phyloP scores from a whole-genome alignment of 257 asterid species.

The Buddleja alternifolia region DNA sequence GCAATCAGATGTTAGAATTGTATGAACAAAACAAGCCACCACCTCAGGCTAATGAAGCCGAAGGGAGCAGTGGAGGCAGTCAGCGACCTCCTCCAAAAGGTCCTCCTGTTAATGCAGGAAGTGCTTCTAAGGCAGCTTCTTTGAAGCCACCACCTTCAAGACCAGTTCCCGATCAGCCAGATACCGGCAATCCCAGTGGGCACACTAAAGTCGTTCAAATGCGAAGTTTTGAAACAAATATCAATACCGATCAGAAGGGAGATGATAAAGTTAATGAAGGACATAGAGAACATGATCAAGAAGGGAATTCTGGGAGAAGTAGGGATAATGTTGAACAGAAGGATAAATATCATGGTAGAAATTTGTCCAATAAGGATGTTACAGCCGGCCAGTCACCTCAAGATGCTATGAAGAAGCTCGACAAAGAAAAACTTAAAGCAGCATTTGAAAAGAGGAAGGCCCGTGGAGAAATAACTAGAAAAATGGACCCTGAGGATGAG shows the following conservation, averaged over 20 bases:
- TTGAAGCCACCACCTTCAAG: slow-evolving; percentile 39
- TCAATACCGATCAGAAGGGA: not conserved
- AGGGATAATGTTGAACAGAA: slow-evolving; percentile 47
- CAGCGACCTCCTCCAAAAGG: slow-evolving; percentile 46
- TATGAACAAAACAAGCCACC: slow-evolving; percentile 31
- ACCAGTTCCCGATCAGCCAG: slow-evolving; percentile 26
- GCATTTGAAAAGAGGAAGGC: slow-evolving; percentile 61
- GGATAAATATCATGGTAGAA: slow-evolving; percentile 43
- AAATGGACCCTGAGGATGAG: slow-evolving; percentile 57
- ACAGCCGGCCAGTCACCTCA: slow-evolving; percentile 45
- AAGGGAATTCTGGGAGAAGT: slow-evolving; percentile 35
- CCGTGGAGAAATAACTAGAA: slow-evolving; percentile 52
- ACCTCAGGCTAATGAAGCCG: slow-evolving; percentile 60
- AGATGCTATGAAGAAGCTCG: slow-evolving; percentile 48
- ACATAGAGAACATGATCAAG: slow-evolving; percentile 14
- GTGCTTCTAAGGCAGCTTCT: slow-evolving; percentile 36
- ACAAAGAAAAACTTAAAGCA: slow-evolving; percentile 69
- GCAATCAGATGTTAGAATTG: slow-evolving; percentile 20
- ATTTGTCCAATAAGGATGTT: slow-evolving; percentile 35
- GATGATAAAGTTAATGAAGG: slow-evolving; percentile 43
- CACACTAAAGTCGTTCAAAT: slow-evolving; percentile 20
- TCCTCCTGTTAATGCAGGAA: slow-evolving; percentile 44
- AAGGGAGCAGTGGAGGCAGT: slow-evolving; percentile 55
- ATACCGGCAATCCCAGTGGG: slow-evolving; percentile 26
- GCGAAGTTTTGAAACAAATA: slow-evolving; percentile 22